Percentiles rank a stretch among this genome's conserved stretches.
Evolutionary conservation across 352 stramenopile genomes (phyloP).

Genomic region (Globisporangium alternatum): DNA sequence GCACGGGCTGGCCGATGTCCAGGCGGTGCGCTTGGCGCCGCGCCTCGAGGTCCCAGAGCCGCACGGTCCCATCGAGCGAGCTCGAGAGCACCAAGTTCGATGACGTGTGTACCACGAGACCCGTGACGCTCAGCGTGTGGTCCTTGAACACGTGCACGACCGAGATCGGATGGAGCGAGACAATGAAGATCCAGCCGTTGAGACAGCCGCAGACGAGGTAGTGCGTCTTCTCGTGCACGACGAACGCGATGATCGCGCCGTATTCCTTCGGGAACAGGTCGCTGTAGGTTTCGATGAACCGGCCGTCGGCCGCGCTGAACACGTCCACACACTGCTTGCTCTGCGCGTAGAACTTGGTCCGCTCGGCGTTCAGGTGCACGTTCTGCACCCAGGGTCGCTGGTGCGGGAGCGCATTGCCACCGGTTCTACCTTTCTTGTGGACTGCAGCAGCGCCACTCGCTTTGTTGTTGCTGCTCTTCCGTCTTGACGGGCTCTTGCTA

Average conservation of each 20-base stretch:
- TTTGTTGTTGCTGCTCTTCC: conserved; percentile 11
- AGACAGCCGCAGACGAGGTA: conserved; percentile 62
- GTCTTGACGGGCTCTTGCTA: conserved; percentile 8
- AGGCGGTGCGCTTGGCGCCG: conserved; percentile 60
- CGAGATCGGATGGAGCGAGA: conserved; percentile 54
- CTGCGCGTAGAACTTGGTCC: conserved; percentile 46
- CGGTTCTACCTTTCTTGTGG: conserved; percentile 9
- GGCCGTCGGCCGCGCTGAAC: conserved; percentile 45
- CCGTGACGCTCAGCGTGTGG: conserved; percentile 57
- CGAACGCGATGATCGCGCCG: conserved; percentile 61
- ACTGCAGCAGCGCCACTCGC: neutral
- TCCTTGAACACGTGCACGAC: conserved; percentile 69
- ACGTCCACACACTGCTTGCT: conserved; percentile 48
- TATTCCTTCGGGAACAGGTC: conserved; percentile 49
- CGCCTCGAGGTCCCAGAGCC: conserved; percentile 67
- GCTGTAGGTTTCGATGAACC: conserved; percentile 46
- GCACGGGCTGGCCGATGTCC: conserved; percentile 42
- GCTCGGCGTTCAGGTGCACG: conserved; percentile 44
- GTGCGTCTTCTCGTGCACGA: conserved; percentile 64
- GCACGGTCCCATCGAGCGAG: conserved; percentile 63
- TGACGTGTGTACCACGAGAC: conserved; percentile 42
- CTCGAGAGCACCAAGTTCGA: conserved; percentile 64
- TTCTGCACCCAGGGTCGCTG: conserved; percentile 42
- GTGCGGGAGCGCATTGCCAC: conserved; percentile 1
- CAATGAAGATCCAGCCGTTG: conserved; percentile 49